Evolutionary conservation across 2,329 filamentous ascomycete genomes (phyloP).

Genomic region (Microdochium trichocladiopsis): DNA sequence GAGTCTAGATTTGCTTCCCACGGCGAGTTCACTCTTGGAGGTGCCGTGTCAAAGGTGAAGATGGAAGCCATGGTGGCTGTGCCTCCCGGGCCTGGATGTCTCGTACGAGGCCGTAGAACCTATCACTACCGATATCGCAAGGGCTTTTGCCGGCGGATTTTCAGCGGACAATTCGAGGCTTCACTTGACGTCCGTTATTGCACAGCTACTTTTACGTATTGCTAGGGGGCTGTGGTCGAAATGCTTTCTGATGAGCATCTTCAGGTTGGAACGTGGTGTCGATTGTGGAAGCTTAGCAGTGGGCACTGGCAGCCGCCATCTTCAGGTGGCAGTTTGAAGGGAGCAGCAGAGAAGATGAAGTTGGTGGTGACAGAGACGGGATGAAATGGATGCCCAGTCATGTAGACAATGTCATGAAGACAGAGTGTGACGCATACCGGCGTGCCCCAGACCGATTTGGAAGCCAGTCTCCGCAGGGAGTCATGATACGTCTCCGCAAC

Average conservation of each 20-base stretch:
- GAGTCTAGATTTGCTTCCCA: constrained; percentile 62
- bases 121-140: no score
- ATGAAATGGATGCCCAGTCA: not conserved
- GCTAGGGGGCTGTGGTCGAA: not conserved
- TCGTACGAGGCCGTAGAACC: no score
- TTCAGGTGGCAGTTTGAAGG: not conserved
- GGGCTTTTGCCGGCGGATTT: no score
- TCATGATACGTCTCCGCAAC: not conserved
- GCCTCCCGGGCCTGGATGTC: no score
- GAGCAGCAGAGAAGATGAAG: not conserved
- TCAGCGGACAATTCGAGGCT: no score
- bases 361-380: not conserved
- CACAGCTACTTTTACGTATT: not conserved
- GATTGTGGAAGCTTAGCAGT: not conserved
- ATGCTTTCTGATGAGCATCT: not conserved
- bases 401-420: not conserved
- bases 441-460: not conserved
- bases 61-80: constrained; percentile 70
- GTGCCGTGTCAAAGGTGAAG: constrained; percentile 89
- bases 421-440: not conserved
- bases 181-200: not conserved
- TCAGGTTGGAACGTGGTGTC: not conserved
- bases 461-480: not conserved
- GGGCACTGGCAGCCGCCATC: not conserved
- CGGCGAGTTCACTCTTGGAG: constrained; percentile 81